Evolutionary conservation across 371 early-diverging fungal species (phyloP).

Genomic region (Umbelopsis sp.): DNA sequence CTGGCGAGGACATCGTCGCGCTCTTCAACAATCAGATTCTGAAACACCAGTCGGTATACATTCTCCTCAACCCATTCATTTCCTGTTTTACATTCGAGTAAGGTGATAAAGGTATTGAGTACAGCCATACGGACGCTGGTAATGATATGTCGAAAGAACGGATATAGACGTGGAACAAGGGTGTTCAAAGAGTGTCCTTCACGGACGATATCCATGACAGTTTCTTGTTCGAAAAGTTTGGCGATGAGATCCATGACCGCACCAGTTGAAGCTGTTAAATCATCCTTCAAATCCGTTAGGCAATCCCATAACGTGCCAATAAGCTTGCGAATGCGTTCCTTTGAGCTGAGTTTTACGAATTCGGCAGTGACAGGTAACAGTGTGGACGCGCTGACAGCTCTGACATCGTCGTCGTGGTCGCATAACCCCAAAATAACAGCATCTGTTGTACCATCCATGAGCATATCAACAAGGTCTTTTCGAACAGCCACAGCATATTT

Average conservation of each 20-base stretch:
- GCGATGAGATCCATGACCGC: slow-evolving; percentile 94
- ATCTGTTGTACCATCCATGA: slow-evolving; percentile 65
- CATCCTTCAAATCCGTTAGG: slow-evolving; percentile 82
- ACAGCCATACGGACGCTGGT: slow-evolving; percentile 87
- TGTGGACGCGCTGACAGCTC: slow-evolving; percentile 90
- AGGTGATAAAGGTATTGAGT: slow-evolving; percentile 77
- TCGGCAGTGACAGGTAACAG: slow-evolving; percentile 86
- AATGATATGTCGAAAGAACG: slow-evolving; percentile 94
- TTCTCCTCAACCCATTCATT: slow-evolving; percentile 79
- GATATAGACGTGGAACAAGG: slow-evolving; percentile 85
- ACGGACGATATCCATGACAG: slow-evolving; percentile 63
- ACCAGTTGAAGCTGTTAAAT: slow-evolving; percentile 90
- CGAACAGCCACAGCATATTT: slow-evolving; percentile 95
- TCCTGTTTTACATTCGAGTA: slow-evolving; percentile 69
- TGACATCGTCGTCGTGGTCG: slow-evolving; percentile 92
- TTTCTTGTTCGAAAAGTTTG: slow-evolving; percentile 71
- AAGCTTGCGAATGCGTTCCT: slow-evolving; percentile 70
- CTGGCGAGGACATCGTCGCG: slow-evolving; percentile 66
- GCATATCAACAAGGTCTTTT: slow-evolving; percentile 75
- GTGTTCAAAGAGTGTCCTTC: slow-evolving; percentile 56
- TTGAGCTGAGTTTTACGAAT: slow-evolving; percentile 67
- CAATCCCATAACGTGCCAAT: slow-evolving; percentile 86
- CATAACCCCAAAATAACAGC: slow-evolving; percentile 64
- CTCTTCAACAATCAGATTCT: slow-evolving; percentile 92
- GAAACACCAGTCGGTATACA: slow-evolving; percentile 80